Conservation (phyloP, 331 rosid species). For the Malus hybrid region DNA sequence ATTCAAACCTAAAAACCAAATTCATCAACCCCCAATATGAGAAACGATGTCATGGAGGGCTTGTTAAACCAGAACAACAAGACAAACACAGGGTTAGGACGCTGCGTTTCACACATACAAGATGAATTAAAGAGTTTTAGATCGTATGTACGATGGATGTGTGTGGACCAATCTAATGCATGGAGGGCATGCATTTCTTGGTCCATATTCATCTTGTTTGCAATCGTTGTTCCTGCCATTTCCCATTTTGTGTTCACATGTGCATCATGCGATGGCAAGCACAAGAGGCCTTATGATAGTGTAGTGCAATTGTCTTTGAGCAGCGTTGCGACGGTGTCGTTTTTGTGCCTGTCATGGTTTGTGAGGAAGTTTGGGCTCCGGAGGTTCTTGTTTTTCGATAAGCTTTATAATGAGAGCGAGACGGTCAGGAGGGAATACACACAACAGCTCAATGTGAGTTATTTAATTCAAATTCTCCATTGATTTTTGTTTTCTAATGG, state of each 20-base stretch:
- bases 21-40: neutral
- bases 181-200: slow-evolving; percentile 58
- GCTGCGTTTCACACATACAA: slow-evolving; percentile 41
- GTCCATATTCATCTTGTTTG: slow-evolving; percentile 52
- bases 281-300: slow-evolving; percentile 60
- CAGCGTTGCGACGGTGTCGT: slow-evolving; percentile 55
- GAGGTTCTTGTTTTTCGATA: slow-evolving; percentile 77
- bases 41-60: neutral
- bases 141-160: slow-evolving; percentile 79
- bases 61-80: neutral
- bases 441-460: slow-evolving; percentile 57
- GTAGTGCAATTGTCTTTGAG: slow-evolving; percentile 70
- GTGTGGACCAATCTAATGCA: slow-evolving; percentile 71
- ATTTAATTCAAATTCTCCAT: too few species aligned
- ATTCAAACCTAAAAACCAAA: neutral
- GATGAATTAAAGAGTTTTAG: slow-evolving; percentile 76
- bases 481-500: too few species aligned
- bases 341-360: slow-evolving; percentile 53
- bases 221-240: slow-evolving; percentile 47
- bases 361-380: slow-evolving; percentile 53
- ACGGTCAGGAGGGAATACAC: slow-evolving; percentile 58
- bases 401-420: slow-evolving; percentile 81
- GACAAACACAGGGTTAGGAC: neutral
- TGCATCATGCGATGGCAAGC: slow-evolving; percentile 49
- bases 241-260: slow-evolving; percentile 69